Conservation (phyloP, 768 basidiomycete genomes). For the Symmetrospora coprosmae region DNA sequence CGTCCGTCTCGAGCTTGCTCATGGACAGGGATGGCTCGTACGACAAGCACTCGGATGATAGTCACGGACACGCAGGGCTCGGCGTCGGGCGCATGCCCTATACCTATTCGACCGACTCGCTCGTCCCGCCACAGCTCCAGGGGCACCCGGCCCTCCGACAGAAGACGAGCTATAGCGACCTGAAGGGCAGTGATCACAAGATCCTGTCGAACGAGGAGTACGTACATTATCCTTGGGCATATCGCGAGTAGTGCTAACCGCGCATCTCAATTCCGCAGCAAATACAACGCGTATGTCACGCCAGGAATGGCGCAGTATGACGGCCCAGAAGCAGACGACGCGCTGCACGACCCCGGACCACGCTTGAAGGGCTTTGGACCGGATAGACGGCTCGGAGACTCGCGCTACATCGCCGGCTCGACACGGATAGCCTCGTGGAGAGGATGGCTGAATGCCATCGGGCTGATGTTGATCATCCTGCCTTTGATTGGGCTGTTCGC, state of each 20-base stretch:
- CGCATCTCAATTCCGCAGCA: neutral
- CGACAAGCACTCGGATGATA: too few relatives aligned
- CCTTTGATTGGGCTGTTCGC: conserved; percentile 4
- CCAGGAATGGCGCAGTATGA: conserved; percentile 2
- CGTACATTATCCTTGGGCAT: neutral
- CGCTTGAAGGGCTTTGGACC: conserved; percentile 16
- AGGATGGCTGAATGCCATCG: conserved; percentile 12
- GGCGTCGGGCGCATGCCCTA: too few relatives aligned
- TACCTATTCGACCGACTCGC: too few relatives aligned
- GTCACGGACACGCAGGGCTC: too few relatives aligned
- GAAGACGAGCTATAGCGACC: conserved; percentile 8
- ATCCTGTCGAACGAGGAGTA: conserved; percentile 10
- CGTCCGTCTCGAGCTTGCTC: too few relatives aligned
- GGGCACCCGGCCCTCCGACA: too few relatives aligned
- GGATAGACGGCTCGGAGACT: conserved; percentile 6
- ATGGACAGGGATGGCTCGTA: too few relatives aligned
- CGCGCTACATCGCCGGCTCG: neutral
- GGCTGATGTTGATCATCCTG: neutral
- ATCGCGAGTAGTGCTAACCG: neutral
- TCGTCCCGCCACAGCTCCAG: too few relatives aligned
- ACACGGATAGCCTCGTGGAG: conserved; percentile 2
- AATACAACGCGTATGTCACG: conserved; percentile 10
- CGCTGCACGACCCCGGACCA: conserved; percentile 19
- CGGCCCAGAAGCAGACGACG: conserved; percentile 21
- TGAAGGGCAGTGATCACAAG: conserved; percentile 6